Evolutionary conservation across 257 asterid genomes (phyloP).

Genomic region (Solanum chilense): DNA sequence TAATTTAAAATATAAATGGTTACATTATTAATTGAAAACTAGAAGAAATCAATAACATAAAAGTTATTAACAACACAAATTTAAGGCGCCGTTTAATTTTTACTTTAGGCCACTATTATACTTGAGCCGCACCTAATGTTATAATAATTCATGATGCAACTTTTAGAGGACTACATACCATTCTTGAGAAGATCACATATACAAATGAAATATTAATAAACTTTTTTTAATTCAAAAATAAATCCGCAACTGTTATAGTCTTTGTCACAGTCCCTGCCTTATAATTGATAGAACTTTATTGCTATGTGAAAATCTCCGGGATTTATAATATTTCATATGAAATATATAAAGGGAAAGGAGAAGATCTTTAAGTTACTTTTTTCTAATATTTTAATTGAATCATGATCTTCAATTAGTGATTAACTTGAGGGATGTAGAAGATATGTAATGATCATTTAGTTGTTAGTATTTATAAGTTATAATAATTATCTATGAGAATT

Average conservation of each 20-base stretch:
- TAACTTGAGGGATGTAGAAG: not conserved
- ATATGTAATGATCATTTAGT: not conserved
- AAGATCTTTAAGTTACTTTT: not conserved
- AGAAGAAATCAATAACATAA: too few relatives aligned
- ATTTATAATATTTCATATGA: not conserved
- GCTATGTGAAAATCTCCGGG: not conserved
- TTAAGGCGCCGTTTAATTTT: too few relatives aligned
- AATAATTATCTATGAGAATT: not conserved
- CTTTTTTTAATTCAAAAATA: too few relatives aligned
- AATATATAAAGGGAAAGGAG: not conserved
- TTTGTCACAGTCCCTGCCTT: too few relatives aligned
- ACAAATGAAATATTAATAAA: not conserved
- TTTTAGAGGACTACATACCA: not conserved
- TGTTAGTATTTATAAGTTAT: not conserved
- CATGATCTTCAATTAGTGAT: not conserved
- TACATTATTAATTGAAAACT: too few relatives aligned
- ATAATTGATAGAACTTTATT: not conserved
- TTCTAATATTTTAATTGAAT: not conserved
- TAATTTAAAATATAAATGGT: too few relatives aligned
- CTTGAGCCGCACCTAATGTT: too few relatives aligned
- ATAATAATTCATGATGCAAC: not conserved
- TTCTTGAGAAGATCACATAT: not conserved
- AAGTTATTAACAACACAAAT: too few relatives aligned
- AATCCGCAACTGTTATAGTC: fast-evolving
- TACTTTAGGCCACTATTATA: too few relatives aligned